Evolutionary conservation across 2,329 filamentous ascomycete species (phyloP).

Genomic region (Xylariales sp.): DNA sequence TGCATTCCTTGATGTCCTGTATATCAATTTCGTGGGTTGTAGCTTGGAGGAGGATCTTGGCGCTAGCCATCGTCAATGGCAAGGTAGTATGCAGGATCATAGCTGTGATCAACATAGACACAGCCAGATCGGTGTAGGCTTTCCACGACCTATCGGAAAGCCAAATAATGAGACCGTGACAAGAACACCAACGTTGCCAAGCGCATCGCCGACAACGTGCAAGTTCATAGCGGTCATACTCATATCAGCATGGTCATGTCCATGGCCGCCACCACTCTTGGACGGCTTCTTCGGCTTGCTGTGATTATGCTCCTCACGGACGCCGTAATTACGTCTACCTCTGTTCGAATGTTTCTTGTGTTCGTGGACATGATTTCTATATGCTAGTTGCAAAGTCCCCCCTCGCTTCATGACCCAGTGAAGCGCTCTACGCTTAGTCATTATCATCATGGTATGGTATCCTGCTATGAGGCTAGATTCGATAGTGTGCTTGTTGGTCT

Average conservation of each 20-base stretch:
- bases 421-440: too few relatives aligned
- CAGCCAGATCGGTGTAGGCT: slow-evolving; percentile 83
- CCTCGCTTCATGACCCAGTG: too few relatives aligned
- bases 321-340: slow-evolving; percentile 43
- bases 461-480: too few relatives aligned
- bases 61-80: slow-evolving; percentile 72
- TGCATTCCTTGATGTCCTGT: slow-evolving; percentile 88
- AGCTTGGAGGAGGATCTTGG: slow-evolving; percentile 88
- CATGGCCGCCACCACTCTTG: slow-evolving; percentile 49
- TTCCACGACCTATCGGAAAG: slow-evolving; percentile 75
- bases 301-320: slow-evolving; percentile 76
- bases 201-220: slow-evolving; percentile 74
- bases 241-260: slow-evolving; percentile 81
- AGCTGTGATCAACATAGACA: slow-evolving; percentile 89
- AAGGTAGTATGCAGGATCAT: slow-evolving; percentile 71
- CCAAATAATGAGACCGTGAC: slow-evolving; percentile 83
- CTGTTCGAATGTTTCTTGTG: slow-evolving; percentile 22
- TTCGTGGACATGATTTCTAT: too few relatives aligned
- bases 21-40: slow-evolving; percentile 85
- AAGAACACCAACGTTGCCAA: slow-evolving; percentile 85
- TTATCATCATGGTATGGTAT: too few relatives aligned
- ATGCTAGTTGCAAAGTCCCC: too few relatives aligned
- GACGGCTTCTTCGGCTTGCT: slow-evolving; percentile 57
- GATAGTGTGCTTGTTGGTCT: too few relatives aligned
- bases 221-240: slow-evolving; percentile 88